phyloP scores from a whole-genome alignment of 106 monocot genomes.

The Dioscorea zingiberensis region DNA sequence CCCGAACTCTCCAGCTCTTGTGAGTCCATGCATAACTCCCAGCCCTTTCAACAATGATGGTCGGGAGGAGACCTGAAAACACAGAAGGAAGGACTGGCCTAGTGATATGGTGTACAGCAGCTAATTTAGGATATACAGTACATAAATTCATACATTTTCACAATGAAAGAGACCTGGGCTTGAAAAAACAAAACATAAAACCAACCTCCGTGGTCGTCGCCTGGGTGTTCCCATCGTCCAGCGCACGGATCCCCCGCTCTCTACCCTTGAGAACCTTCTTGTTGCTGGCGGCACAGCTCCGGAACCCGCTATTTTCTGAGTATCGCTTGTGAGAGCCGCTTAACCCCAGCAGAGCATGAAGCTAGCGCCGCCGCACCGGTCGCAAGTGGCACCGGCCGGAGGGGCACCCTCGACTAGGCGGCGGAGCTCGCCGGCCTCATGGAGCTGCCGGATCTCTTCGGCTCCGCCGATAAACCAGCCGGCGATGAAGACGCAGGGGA shows the following conservation, averaged over 20 bases:
- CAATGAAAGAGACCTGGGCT: too few relatives aligned
- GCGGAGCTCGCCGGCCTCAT: slow-evolving; percentile 67
- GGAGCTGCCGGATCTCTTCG: slow-evolving; percentile 65
- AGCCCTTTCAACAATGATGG: slow-evolving; percentile 97
- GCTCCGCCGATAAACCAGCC: slow-evolving; percentile 68
- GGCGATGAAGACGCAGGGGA: slow-evolving; percentile 64
- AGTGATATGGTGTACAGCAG: too few relatives aligned
- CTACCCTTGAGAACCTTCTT: slow-evolving; percentile 90
- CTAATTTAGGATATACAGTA: too few relatives aligned
- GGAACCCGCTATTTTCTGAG: slow-evolving; percentile 58
- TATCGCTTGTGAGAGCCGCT: slow-evolving; percentile 64
- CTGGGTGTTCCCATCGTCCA: too few relatives aligned
- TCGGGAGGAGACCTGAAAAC: slow-evolving; percentile 94
- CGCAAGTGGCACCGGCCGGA: slow-evolving; percentile 19
- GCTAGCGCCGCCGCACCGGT: slow-evolving; percentile 41
- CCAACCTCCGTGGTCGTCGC: too few relatives aligned
- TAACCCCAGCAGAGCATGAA: slow-evolving; percentile 59
- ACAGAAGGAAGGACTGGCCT: too few relatives aligned
- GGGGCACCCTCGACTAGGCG: slow-evolving; percentile 34
- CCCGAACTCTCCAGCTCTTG: slow-evolving; percentile 94
- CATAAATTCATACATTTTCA: too few relatives aligned
- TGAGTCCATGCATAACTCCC: slow-evolving; percentile 92
- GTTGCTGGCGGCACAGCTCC: slow-evolving; percentile 57
- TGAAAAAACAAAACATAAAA: too few relatives aligned
- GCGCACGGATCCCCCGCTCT: too few relatives aligned